Evolutionary conservation across 768 basidiomycete genomes (phyloP), one percentile per base, ranked within the genome.

Genomic region (Lepiota venenata): DNA sequence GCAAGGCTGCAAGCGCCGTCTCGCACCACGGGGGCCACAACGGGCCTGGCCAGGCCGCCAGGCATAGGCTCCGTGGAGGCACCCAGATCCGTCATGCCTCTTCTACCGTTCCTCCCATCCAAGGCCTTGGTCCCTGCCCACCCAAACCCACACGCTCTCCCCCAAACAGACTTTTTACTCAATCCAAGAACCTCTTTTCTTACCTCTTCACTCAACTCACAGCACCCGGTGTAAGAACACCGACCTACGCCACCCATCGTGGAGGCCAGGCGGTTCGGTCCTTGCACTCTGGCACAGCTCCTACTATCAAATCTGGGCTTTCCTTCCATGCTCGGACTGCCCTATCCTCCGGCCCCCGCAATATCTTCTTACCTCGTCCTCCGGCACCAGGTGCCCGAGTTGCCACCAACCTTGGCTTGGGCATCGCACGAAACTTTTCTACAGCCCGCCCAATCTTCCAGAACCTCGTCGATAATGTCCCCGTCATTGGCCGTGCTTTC

Each of bases 401-500:
- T 68, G 80, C 87, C 25, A 67, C 79, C 0, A 85, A 90, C 57
- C 79, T 93, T 18, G 92, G 92, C 4, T 74, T 94, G 2, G 88
- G 88, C 36, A 79, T 81, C 0, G 88, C 85, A 0, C 75, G 91
- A 36, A 88, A 83, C 61, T 94, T 93, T 66, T 83, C 84, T 20
- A 80, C 84, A 2, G 78, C 76, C 10, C 82, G 86, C 2, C 87
- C 88, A 2, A 77, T 92, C 41, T 92, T 93, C 74, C 84, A 91
- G 65, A 84, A 88, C 64, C 67, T 94, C 39, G 82, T 83, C 2
- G 81, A 91, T 64, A 91, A 91, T 61, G 83, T 90, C 0, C 91
- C 92, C 6, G 70, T 94, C n/a, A 77, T 82, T 1, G 80, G 79
- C 8, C 80, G 92, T 22, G 85, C 91, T 2, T 72, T 92, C 40